Conservation (phyloP, 2,329 filamentous ascomycete species). For the Xenoacremonium recifei region DNA sequence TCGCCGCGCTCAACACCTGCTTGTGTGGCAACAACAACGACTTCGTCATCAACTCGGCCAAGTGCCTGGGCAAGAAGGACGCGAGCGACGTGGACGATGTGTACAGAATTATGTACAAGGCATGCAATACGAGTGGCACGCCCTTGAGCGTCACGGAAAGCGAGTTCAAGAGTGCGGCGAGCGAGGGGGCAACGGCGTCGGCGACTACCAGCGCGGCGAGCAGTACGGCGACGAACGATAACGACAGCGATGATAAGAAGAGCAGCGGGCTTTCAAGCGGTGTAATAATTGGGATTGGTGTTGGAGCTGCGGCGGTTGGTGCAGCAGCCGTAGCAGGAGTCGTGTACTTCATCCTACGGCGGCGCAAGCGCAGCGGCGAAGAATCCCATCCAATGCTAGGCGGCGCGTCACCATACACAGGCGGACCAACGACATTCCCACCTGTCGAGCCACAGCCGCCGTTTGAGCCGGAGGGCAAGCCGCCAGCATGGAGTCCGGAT, state of each 20-base stretch:
- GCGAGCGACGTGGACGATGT: conserved; percentile 38
- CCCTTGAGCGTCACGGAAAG: conserved; percentile 40
- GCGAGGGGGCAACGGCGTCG: conserved; percentile 2
- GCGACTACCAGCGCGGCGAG: conserved; percentile 4
- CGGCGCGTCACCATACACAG: background rate
- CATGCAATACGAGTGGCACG: conserved; percentile 44
- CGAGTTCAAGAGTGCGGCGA: conserved; percentile 36
- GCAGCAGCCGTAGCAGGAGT: conserved; percentile 23
- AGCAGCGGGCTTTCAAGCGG: conserved; percentile 33
- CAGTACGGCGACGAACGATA: conserved; percentile 9
- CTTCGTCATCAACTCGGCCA: conserved; percentile 47
- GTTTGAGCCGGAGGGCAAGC: background rate
- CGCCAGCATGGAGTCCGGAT: background rate
- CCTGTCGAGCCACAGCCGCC: background rate
- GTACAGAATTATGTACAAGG: conserved; percentile 41
- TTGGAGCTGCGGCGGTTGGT: conserved; percentile 33
- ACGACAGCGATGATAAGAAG: conserved; percentile 1
- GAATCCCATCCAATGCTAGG: conserved; percentile 30
- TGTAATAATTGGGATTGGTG: conserved; percentile 39
- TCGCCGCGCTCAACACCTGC: conserved; percentile 44
- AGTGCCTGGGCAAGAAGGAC: conserved; percentile 40
- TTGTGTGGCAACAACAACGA: conserved; percentile 48
- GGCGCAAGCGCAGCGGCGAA: conserved; percentile 24
- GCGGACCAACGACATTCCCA: background rate
- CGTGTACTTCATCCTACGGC: conserved; percentile 26